Evolutionary conservation across 2,329 filamentous ascomycete species (phyloP).

Genomic region (Calonectria ilicicola): DNA sequence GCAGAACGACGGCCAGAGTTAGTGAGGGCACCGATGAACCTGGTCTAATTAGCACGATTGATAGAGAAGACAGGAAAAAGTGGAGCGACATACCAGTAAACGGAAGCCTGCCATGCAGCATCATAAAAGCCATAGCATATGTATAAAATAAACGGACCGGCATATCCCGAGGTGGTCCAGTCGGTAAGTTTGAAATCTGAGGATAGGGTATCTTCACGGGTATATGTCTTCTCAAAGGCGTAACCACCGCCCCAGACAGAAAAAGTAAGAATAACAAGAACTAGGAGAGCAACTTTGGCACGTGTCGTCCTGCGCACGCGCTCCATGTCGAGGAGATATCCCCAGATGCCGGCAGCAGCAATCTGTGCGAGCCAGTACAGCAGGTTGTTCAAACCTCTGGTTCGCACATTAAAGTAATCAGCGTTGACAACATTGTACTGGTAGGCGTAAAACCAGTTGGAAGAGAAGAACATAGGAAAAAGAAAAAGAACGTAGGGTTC

Average conservation of each 20-base stretch:
- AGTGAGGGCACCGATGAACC: conserved; percentile 92
- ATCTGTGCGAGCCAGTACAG: conserved; percentile 82
- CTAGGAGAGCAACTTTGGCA: conserved; percentile 72
- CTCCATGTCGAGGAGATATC: conserved; percentile 75
- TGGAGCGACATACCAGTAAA: conserved; percentile 85
- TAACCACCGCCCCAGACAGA: conserved; percentile 87
- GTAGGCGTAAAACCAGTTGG: conserved; percentile 88
- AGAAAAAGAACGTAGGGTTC: conserved; percentile 78
- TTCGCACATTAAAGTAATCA: conserved; percentile 79
- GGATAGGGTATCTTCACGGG: conserved; percentile 30
- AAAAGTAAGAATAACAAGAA: conserved; percentile 78
- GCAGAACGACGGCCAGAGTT: conserved; percentile 94
- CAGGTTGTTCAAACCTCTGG: conserved; percentile 77
- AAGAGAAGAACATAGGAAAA: conserved; percentile 86
- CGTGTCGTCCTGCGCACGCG: conserved; percentile 72
- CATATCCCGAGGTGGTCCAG: conserved; percentile 74
- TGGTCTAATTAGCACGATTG: conserved; percentile 51
- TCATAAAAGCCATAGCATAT: conserved; percentile 94
- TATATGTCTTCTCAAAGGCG: conserved; percentile 70
- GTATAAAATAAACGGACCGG: conserved; percentile 88
- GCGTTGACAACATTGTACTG: conserved; percentile 81
- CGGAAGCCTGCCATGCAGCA: conserved; percentile 88
- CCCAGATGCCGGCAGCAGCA: conserved; percentile 79
- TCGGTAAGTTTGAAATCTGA: conserved; percentile 55
- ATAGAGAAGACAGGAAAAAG: conserved; percentile 10